Conservation (phyloP, 2,329 filamentous ascomycete genomes). For the Talaromyces sp. region DNA sequence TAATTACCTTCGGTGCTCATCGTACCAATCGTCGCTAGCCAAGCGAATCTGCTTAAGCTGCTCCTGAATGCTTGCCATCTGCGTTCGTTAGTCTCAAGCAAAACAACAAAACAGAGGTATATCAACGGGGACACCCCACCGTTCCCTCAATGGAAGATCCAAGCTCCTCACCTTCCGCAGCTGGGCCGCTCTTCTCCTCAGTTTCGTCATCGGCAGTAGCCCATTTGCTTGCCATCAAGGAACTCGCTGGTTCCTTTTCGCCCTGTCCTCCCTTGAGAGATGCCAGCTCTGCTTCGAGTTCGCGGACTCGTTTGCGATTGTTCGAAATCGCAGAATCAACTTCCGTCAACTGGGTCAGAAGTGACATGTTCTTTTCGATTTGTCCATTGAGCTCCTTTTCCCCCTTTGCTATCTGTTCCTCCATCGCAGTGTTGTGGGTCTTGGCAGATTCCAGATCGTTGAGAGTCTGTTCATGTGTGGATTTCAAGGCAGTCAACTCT, state of each 20-base stretch:
- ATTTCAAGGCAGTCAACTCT: slow-evolving; percentile 26
- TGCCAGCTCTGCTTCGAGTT: slow-evolving; percentile 33
- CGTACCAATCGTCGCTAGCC: slow-evolving; percentile 39
- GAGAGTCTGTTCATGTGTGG: slow-evolving; percentile 22
- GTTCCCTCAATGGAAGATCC: slow-evolving; percentile 44
- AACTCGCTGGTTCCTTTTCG: slow-evolving; percentile 20
- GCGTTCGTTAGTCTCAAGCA: slow-evolving; percentile 15
- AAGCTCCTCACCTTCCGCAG: slow-evolving; percentile 42
- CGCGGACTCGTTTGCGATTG: slow-evolving; percentile 31
- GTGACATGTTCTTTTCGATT: slow-evolving; percentile 36
- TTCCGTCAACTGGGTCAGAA: slow-evolving; percentile 34
- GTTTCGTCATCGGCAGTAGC: slow-evolving; percentile 26
- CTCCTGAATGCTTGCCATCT: slow-evolving; percentile 45
- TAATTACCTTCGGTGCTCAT: slow-evolving; percentile 37
- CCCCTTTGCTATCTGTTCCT: slow-evolving; percentile 26
- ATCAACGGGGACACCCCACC: slow-evolving; percentile 39
- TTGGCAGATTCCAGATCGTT: slow-evolving; percentile 27
- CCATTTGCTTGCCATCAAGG: slow-evolving; percentile 38
- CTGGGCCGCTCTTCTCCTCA: slow-evolving; percentile 28
- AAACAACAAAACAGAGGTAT: slow-evolving; percentile 15
- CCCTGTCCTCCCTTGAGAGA: slow-evolving; percentile 28
- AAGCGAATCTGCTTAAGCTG: slow-evolving; percentile 42
- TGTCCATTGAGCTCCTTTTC: slow-evolving; percentile 34
- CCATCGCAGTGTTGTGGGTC: slow-evolving; percentile 23
- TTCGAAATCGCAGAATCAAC: slow-evolving; percentile 29